Percentiles rank a stretch among this genome's conserved stretches.
phyloP scores from a whole-genome alignment of 352 stramenopile genomes.

The Pythium volutum region DNA sequence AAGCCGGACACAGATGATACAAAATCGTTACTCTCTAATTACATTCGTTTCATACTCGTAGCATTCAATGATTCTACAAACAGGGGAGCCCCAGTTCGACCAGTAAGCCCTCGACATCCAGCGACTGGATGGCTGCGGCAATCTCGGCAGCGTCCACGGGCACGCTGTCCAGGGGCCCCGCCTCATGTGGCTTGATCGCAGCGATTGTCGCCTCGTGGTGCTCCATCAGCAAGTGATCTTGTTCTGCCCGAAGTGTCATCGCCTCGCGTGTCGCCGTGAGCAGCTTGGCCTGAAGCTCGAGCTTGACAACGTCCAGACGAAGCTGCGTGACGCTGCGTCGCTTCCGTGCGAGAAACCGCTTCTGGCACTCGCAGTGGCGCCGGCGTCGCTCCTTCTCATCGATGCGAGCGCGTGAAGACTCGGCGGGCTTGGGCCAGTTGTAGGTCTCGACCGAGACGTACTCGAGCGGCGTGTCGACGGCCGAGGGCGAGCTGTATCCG shows the following conservation, averaged over 20 bases:
- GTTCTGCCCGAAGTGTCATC: neutral
- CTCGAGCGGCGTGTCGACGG: slow-evolving; percentile 6
- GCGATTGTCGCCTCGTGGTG: too few species aligned
- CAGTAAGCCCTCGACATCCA: too few species aligned
- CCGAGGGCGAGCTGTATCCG: neutral
- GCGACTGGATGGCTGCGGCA: too few species aligned
- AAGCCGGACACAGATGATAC: too few species aligned
- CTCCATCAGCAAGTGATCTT: neutral
- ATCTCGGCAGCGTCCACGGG: too few species aligned
- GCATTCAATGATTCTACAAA: too few species aligned
- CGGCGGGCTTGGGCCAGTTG: neutral
- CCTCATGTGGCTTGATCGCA: too few species aligned
- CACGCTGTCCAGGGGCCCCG: too few species aligned
- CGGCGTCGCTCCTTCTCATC: slow-evolving; percentile 5
- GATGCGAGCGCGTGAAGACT: neutral
- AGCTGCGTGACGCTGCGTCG: neutral
- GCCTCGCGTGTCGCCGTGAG: neutral
- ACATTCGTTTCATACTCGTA: too few species aligned
- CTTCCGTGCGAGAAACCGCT: slow-evolving; percentile 12
- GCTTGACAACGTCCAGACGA: neutral
- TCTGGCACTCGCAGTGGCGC: slow-evolving; percentile 8
- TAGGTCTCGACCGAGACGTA: slow-evolving; percentile 13
- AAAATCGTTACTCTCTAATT: too few species aligned
- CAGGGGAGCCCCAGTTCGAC: too few species aligned
- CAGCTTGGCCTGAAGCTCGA: slow-evolving; percentile 4